Base-by-base conservation (phyloP, 2,329 filamentous ascomycete genomes). In the Capronia coronata region DNA sequence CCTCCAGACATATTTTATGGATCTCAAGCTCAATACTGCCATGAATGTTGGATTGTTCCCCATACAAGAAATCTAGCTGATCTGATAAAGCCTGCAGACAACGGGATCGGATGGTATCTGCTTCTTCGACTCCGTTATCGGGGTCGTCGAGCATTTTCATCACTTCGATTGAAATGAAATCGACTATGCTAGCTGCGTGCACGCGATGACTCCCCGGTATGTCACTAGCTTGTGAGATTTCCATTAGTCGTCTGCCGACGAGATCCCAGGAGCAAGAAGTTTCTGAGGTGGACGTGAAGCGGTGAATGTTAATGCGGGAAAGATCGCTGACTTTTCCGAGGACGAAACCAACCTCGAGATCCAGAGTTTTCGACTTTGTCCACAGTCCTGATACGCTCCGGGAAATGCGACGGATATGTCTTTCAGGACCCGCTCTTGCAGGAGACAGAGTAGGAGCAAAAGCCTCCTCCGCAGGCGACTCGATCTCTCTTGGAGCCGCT, bases 1-100 rank as follows among this genome's bases (percentile, higher is more conserved):
- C 84, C 56, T 94, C 87, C 1, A 95, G 75, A 19, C 87, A 75
- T 46, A 86, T 80, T 55, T 83, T 83, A 64, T 95, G 88, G 13
- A 94, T 65, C 21, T 82, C 72, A 1, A 55, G 25, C 32, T 55
- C 51, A 7, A 52, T 48, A 30, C 18, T 42, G 21, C 43, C 46
- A 23, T 37, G 18, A 16, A 38, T 51, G 4, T 44, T 34, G 25
- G 13, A 10, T 16, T 34, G 37, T 16, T 29, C 37, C n/a, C 38
- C 30, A 6, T 46, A 42, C 10, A 56, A 29, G 23, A 42, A 48
- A 21, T 48, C 42, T 18, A 60, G 18, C 27, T 60, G 58, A 14
- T 53, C 46, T 13, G 49, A 22, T 23, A 60, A 29, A 9, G 51
- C 25, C 22, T 50, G 37, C 21, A 60, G 42, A n/a, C 56, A 57